phyloP scores from a whole-genome alignment of 176 grass and related monocot genomes.

The Phragmites australis region DNA sequence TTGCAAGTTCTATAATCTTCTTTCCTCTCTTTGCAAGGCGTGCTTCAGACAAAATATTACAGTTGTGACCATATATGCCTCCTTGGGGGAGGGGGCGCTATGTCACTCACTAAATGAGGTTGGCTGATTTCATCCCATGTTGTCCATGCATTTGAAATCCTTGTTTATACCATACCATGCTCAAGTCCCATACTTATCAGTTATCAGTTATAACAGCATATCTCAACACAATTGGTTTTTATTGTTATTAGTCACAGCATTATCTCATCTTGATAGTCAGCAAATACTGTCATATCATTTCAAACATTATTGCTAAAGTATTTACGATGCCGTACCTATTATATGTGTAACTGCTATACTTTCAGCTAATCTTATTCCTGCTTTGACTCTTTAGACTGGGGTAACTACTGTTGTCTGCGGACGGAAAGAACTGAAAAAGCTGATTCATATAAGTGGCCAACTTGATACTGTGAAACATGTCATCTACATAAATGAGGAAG shows the following conservation, averaged over 20 bases:
- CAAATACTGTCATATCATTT: constrained; percentile 4
- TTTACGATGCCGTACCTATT: not conserved
- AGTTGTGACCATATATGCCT: constrained; percentile 94
- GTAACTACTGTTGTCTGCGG: constrained; percentile 85
- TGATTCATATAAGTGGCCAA: constrained; percentile 78
- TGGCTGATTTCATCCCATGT: constrained; percentile 27
- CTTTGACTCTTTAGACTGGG: constrained; percentile 72
- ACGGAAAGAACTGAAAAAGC: constrained; percentile 85
- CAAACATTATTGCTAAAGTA: constrained; percentile 2
- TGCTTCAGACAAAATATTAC: constrained; percentile 90
- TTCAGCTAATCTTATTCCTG: constrained; percentile 26
- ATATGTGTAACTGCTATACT: not conserved
- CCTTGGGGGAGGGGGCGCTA: constrained; percentile 82
- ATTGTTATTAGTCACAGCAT: not conserved
- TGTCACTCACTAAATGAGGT: constrained; percentile 98
- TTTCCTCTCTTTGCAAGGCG: constrained; percentile 56
- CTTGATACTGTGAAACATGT: constrained; percentile 83
- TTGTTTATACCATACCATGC: not conserved
- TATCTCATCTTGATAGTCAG: constrained; percentile 1
- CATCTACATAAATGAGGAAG: constrained; percentile 81
- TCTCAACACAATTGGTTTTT: not conserved
- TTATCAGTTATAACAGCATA: not conserved
- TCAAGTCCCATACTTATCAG: no score
- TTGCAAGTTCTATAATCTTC: constrained; percentile 17
- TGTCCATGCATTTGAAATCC: not conserved